Evolutionary conservation across 129 eudicot species (phyloP).

Genomic region (Artemisia annua): DNA sequence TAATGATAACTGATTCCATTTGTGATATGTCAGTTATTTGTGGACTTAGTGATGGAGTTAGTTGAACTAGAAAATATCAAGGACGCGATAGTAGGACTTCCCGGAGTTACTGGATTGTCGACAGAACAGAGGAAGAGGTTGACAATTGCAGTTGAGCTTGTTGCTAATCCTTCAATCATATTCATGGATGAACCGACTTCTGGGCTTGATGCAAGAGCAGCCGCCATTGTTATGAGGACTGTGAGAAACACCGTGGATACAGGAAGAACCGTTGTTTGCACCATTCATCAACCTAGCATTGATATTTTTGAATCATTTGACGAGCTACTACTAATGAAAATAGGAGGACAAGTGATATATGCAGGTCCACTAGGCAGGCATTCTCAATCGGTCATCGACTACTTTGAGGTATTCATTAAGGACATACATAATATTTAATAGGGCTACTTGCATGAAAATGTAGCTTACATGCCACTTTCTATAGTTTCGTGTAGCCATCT

Average conservation of each 20-base stretch:
- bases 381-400: slow-evolving; percentile 66
- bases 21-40: slow-evolving; percentile 42
- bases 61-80: slow-evolving; percentile 69
- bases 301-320: slow-evolving; percentile 94
- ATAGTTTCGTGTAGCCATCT: slow-evolving; percentile 35
- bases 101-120: slow-evolving; percentile 75
- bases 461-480: slow-evolving; percentile 70
- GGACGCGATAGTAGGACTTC: slow-evolving; percentile 75
- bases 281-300: slow-evolving; percentile 92
- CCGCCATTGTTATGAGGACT: slow-evolving; percentile 93
- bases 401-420: slow-evolving; percentile 58
- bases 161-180: slow-evolving; percentile 88
- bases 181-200: slow-evolving; percentile 98
- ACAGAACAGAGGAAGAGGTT: slow-evolving; percentile 81
- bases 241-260: slow-evolving; percentile 94
- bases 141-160: slow-evolving; percentile 94
- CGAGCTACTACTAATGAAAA: slow-evolving; percentile 79
- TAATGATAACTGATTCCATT: background rate
- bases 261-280: slow-evolving; percentile 91
- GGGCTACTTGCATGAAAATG: slow-evolving; percentile 60
- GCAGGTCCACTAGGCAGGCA: slow-evolving; percentile 79
- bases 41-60: slow-evolving; percentile 66
- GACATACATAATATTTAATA: slow-evolving; percentile 28
- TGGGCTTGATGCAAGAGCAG: slow-evolving; percentile 94
- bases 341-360: slow-evolving; percentile 87